These are phyloP conservation scores for Stentor roeselii DNA, from an alignment of 73 alveolate species.

Conservation along the genomic window DNA sequence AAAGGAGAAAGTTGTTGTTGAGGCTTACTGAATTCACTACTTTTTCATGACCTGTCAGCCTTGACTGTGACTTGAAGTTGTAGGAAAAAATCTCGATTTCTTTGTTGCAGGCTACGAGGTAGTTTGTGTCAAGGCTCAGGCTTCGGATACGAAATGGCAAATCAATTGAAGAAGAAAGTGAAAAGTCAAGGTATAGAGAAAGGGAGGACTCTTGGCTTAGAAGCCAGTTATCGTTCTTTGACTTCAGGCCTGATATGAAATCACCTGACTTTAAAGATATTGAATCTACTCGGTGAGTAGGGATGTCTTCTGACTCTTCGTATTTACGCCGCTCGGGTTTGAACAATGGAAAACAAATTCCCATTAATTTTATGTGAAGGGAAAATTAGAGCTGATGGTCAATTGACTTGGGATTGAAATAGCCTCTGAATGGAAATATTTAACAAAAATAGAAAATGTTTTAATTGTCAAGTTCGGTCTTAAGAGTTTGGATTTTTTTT, in stretches of 20 bases:
- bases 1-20: background rate
- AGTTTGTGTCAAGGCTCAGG: background rate
- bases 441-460: no score
- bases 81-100: background rate
- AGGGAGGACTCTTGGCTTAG: background rate
- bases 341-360: background rate
- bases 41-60: constrained; percentile 8
- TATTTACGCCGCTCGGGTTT: background rate
- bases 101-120: background rate
- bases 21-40: background rate
- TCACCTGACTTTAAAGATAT: background rate
- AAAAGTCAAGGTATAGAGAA: background rate
- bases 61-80: background rate
- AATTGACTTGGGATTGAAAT: no score
- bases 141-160: background rate
- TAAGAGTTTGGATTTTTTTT: no score
- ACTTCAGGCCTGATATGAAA: background rate
- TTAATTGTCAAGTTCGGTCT: no score
- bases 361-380: background rate
- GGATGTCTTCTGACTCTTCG: constrained; percentile 7
- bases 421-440: no score
- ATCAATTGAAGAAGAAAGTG: background rate
- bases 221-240: background rate
- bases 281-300: background rate
- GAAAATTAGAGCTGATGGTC: no score